phyloP scores from a whole-genome alignment of 148 eudicot genomes.

The Rhododendron vialii region DNA sequence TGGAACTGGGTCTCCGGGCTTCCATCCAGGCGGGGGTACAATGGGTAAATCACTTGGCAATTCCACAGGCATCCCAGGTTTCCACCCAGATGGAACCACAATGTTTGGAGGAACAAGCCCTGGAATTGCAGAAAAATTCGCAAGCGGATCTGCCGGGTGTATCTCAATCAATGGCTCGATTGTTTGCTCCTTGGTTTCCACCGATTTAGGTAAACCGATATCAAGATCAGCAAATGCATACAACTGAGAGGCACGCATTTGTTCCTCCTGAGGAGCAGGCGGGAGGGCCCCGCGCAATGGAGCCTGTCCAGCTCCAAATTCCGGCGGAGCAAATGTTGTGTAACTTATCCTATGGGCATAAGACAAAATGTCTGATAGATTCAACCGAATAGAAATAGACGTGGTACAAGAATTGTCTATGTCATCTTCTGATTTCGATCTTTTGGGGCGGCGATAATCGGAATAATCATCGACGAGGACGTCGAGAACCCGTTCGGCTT shows the following conservation, averaged over 20 bases:
- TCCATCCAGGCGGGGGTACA: conserved; percentile 87
- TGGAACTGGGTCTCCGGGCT: conserved; percentile 82
- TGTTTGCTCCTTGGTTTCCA: conserved; percentile 45
- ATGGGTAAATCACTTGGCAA: conserved; percentile 70
- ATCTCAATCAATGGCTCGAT: conserved; percentile 63
- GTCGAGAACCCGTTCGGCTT: conserved; percentile 75
- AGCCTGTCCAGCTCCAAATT: conserved; percentile 73
- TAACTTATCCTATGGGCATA: conserved; percentile 92
- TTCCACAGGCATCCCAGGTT: conserved; percentile 93
- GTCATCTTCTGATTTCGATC: conserved; percentile 51
- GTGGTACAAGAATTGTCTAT: conserved; percentile 43
- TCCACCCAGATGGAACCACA: conserved; percentile 87
- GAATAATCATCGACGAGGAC: conserved; percentile 86
- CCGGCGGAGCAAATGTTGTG: conserved; percentile 95
- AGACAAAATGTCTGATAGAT: conserved; percentile 65
- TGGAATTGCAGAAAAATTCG: conserved; percentile 28
- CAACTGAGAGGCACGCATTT: conserved; percentile 86
- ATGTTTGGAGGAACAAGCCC: conserved; percentile 57
- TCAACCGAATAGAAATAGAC: conserved; percentile 62
- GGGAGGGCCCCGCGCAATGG: conserved; percentile 93
- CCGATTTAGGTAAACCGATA: conserved; percentile 63
- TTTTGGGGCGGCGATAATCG: conserved; percentile 66
- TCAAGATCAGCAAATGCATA: conserved; percentile 75
- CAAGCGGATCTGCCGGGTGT: conserved; percentile 31
- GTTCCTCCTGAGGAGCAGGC: conserved; percentile 95